Evolutionary conservation across 768 basidiomycete genomes (phyloP), one percentile per base, ranked within the genome.

Genomic region (Serendipita indica): DNA sequence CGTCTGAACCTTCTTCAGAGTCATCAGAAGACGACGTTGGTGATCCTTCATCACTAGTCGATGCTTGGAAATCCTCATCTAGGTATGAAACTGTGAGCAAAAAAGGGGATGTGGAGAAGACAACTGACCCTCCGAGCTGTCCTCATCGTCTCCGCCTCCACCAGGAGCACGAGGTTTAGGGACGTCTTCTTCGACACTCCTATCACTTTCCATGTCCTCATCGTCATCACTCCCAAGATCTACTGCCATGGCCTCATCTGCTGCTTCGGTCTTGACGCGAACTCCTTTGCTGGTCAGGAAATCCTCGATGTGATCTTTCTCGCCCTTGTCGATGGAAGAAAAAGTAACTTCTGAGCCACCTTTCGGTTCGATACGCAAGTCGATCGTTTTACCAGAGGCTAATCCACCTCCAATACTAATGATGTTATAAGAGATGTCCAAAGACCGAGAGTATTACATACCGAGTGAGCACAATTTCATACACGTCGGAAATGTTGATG

Each of bases 301-400:
- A 20, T 79, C 75, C 66, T 91, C 88, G 32, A 89, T 86, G 13
- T 80, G 77, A 60, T 87, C 86, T 63, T 91, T 85, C 67, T 99
- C 96, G 67, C 97, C 94, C 72, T 94, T 97, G 71, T 88, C 88
- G 71, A 99, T 84, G 2, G 89, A 87, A 1, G 87, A 87, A 71
- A 99, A 99, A 18, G 80, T 85, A 69, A 87, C 81, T 65, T 94
- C 90, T 0, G 87, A 80, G 0, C 87, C 89, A 35, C 74, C 78
- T 71, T 89, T 89, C 27, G 86, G 84, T 46, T 89, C 81, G 63
- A 98, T 84, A 66, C 86, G 84, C 68, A 98, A 74, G 70, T 98
- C 94, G 69, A 98, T 96, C 0, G 94, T 96, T 30, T 88, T 86
- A 1, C 89, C 88, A 1, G 89, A 86, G 20, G 84, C 80, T 72